Percentiles rank a stretch among this genome's conserved stretches.
phyloP scores from a whole-genome alignment of 2,329 filamentous ascomycete genomes.

The Helminthosporium solani region DNA sequence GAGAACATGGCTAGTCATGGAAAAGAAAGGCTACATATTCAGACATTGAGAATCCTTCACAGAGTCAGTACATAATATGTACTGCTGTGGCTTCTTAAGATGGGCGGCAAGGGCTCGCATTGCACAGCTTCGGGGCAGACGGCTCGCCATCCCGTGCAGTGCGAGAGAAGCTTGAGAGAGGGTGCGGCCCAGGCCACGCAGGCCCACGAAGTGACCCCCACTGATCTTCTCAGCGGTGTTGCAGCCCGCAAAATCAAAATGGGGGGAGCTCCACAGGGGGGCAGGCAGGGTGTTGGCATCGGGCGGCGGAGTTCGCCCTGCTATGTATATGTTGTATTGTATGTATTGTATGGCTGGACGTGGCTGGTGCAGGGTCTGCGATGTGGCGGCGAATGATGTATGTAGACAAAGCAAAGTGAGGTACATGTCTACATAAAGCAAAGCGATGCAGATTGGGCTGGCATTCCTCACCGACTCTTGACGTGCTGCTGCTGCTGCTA shows the following conservation, averaged over 20 bases:
- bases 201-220: constrained; percentile 19
- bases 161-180: no score
- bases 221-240: constrained; percentile 8
- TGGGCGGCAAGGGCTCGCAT: neutral
- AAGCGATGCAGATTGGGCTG: no score
- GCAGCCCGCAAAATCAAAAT: constrained; percentile 17
- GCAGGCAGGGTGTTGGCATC: constrained; percentile 10
- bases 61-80: no score
- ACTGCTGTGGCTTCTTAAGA: constrained; percentile 1
- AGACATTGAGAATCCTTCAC: no score
- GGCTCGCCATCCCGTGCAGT: constrained; percentile 15
- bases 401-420: no score
- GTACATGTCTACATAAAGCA: no score
- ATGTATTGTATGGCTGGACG: constrained; percentile 1
- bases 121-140: constrained; percentile 15
- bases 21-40: no score
- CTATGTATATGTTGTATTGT: constrained; percentile 8
- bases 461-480: neutral
- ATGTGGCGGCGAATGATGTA: no score
- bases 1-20: no score
- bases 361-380: neutral
- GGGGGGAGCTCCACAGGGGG: constrained; percentile 24
- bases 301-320: constrained; percentile 19
- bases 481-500: neutral
- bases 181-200: no score